These are phyloP conservation scores for Dryadomyces quercivorus DNA, from an alignment of 2,329 filamentous ascomycete genomes.

Conservation along the genomic window DNA sequence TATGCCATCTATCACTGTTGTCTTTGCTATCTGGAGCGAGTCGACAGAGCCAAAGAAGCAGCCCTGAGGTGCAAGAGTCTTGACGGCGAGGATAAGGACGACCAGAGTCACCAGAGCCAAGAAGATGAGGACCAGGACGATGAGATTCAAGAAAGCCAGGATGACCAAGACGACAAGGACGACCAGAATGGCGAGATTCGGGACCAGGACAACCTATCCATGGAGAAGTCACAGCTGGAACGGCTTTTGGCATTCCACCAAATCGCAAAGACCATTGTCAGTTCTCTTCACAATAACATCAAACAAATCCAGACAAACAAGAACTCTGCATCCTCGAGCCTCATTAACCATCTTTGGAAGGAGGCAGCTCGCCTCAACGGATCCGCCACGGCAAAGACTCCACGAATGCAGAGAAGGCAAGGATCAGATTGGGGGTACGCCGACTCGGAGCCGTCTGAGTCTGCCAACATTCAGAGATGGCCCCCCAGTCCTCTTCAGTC, in stretches of 20 bases:
- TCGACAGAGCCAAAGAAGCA: too few species aligned
- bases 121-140: too few species aligned
- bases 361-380: slow-evolving; percentile 8
- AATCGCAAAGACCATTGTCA: background rate
- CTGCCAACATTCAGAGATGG: background rate
- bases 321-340: background rate
- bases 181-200: background rate
- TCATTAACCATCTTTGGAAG: slow-evolving; percentile 3
- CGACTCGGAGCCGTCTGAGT: background rate
- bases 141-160: too few species aligned
- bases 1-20: slow-evolving; percentile 4
- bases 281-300: background rate
- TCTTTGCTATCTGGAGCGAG: background rate
- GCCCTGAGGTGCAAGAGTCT: too few species aligned
- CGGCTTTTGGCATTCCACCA: background rate
- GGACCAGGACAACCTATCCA: background rate
- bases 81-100: too few species aligned
- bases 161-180: too few species aligned
- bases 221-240: background rate
- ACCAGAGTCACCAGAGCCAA: too few species aligned
- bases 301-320: background rate
- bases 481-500: slow-evolving; percentile 1
- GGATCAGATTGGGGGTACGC: slow-evolving; percentile 1
- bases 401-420: background rate
- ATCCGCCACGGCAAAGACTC: slow-evolving; percentile 1